Base-by-base conservation (phyloP, 768 basidiomycete genomes). In the Artomyces pyxidatus region DNA sequence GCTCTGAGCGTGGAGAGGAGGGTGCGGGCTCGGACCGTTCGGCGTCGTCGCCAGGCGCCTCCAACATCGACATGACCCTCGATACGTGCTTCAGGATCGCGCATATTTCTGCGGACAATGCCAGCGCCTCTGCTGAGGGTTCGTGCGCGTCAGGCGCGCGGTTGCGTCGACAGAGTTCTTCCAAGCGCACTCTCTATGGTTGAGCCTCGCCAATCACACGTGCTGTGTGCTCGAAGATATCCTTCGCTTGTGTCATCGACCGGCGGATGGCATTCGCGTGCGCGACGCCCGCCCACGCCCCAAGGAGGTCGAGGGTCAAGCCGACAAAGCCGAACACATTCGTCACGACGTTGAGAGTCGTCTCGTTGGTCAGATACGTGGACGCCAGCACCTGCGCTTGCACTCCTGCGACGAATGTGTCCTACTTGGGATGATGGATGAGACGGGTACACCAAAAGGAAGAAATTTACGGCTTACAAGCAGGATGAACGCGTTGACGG, bases 371-470 rank as follows among this genome's bases (percentile, higher is more conserved):
- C 10, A 1, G 6, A 21, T 16, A 17, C 4, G 44, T 28, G 32
- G 45, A 40, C 25, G 35, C 14, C 22, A 58, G 43, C 4, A 58
- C 1, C 32, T 46, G 44, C 4, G 56, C 41, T 26, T 57, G 56
- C 16, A 57, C 56, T 3, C 55, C 56, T 9, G 55, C 55, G 16
- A 56, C 50, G 55, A 56, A 56, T 8, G 55, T 54, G 17, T 38
- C 54, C 55, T 56, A 35, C 32, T 35, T 17, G 17, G 12, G 32
- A 35, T 12, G 32, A 35, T 17, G 32, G 3, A 3, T 3, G 32
- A 35, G 32, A 12, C 17, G n/a, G n/a, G n/a, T n/a, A n/a, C n/a
- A n/a, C n/a, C n/a, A n/a, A n/a, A n/a, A 12, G 32, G 14, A 17
- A 35, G 32, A 17, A 35, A 35, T 17, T 14, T 12, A 35, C 32